Percentiles rank a stretch among this genome's conserved stretches.
These are phyloP conservation scores for Apophysomyces variabilis DNA, from an alignment of 371 early-diverging fungal species.

Conservation along the genomic window DNA sequence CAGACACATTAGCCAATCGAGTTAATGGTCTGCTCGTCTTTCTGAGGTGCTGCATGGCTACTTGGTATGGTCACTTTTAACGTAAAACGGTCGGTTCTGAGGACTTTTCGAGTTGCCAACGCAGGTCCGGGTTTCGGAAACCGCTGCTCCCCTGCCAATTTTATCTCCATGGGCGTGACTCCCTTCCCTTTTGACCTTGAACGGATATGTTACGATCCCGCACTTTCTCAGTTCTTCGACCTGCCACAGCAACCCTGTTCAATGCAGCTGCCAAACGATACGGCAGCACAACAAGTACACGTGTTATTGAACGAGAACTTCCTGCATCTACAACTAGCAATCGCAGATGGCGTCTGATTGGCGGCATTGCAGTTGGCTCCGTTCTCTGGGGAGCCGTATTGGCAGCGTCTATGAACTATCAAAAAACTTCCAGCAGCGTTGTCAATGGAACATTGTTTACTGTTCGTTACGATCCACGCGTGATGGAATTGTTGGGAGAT, in stretches of 20 bases:
- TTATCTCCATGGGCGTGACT: conserved; percentile 1
- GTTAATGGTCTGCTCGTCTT: conserved; percentile 7
- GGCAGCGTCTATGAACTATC: conserved; percentile 65
- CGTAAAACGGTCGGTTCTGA: no score
- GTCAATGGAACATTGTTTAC: conserved; percentile 69
- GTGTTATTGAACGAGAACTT: conserved; percentile 46
- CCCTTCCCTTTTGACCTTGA: neutral
- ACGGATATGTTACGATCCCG: conserved; percentile 13
- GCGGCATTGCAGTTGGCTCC: conserved; percentile 58
- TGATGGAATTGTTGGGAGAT: conserved; percentile 60
- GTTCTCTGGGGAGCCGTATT: conserved; percentile 65
- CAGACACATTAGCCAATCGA: neutral
- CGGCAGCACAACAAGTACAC: neutral
- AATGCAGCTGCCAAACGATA: neutral
- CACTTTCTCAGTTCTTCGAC: conserved; percentile 14
- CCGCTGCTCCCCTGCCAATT: no score
- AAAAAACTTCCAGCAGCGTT: conserved; percentile 65
- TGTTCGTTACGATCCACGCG: conserved; percentile 63
- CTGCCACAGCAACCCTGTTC: conserved; percentile 10
- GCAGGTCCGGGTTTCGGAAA: neutral
- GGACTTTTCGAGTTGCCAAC: neutral
- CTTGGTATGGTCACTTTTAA: neutral
- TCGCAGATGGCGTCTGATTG: conserved; percentile 48
- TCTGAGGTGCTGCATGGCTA: conserved; percentile 8
- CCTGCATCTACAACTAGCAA: conserved; percentile 37